These are phyloP conservation scores for Malus orientalis DNA, from an alignment of 306 rosid genomes.

Conservation along the genomic window DNA sequence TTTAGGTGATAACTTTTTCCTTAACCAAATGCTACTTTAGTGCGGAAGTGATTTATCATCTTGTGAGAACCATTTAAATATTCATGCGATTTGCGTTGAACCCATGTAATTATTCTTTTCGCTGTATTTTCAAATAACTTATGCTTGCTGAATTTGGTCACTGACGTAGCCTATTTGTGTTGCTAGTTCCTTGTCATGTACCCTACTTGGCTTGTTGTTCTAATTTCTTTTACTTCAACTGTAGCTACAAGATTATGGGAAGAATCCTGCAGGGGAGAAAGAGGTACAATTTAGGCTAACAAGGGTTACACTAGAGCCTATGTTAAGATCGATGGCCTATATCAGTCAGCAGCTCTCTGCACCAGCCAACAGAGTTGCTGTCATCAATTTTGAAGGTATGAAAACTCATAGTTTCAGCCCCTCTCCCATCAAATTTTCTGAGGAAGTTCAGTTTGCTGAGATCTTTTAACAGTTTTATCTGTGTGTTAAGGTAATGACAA, in stretches of 20 bases:
- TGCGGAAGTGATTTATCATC: background rate
- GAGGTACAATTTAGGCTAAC: slow-evolving; percentile 68
- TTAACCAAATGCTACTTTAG: background rate
- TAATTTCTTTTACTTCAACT: slow-evolving; percentile 7
- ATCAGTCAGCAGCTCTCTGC: slow-evolving; percentile 63
- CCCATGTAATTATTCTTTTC: background rate
- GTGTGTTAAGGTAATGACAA: background rate
- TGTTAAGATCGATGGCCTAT: slow-evolving; percentile 67
- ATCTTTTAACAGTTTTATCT: background rate
- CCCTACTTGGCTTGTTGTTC: slow-evolving; percentile 13
- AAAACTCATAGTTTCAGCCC: background rate
- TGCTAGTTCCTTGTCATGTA: no score
- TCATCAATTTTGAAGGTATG: slow-evolving; percentile 69
- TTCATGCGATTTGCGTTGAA: background rate
- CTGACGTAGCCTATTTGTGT: background rate
- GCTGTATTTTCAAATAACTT: slow-evolving; percentile 4
- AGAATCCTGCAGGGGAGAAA: slow-evolving; percentile 51
- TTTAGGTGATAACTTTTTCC: background rate
- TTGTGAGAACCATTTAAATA: background rate
- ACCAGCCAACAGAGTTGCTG: slow-evolving; percentile 68
- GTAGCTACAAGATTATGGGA: slow-evolving; percentile 70
- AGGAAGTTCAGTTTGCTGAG: background rate
- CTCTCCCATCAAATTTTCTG: background rate
- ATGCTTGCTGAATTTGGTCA: background rate
- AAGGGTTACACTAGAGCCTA: slow-evolving; percentile 66